Evolutionary conservation across 2,329 filamentous ascomycete species (phyloP), one percentile per base, ranked within the genome.

Genomic region (Aspergillus sp.): DNA sequence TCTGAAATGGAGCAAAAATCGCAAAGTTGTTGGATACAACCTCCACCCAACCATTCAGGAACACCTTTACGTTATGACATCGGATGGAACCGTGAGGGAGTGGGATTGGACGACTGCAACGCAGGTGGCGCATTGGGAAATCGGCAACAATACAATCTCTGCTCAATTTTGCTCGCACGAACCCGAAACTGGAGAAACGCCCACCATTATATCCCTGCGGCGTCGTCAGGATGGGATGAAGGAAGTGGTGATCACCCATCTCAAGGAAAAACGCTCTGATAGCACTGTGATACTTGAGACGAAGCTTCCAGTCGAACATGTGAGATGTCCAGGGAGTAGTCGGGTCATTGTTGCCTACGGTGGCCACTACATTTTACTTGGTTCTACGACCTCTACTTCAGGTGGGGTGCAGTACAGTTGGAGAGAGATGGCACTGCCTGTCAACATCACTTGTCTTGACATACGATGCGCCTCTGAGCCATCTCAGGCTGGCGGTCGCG

Each of bases 391-490:
- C 22, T 47, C 60, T 16, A 62, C 63, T 36, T 64, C 70, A 20
- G 66, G 65, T n/a, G 57, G 60, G 9, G 61, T 73, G 14, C 66
- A 63, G 26, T 83, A 80, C 61, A 69, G 71, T 6, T 85, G 82
- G 81, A 74, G 77, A 52, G 80, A 84, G 60, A 68, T 83, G 46
- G 66, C 69, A 2, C 69, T 77, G 36, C 80, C 83, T 2, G 84
- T 89, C 58, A 78, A 82, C 40, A 81, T 92, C 47, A 84, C 82
- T 24, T 85, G 83, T 54, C 72, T 90, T 42, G 87, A 94, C 63
- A 67, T 88, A 47, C 80, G 82, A 57, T 72, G 73, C 51, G 76
- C 57, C 19, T 42, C 60, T 41, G 62, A 66, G 53, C 35, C 66
- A 58, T 63, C 54, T 47, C 50, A 52, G 45, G 20, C 47, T 35